Percentiles rank a stretch among this genome's conserved stretches.
Conservation (phyloP, 805 yeast genomes). For the Kregervanrija fluxuum region DNA sequence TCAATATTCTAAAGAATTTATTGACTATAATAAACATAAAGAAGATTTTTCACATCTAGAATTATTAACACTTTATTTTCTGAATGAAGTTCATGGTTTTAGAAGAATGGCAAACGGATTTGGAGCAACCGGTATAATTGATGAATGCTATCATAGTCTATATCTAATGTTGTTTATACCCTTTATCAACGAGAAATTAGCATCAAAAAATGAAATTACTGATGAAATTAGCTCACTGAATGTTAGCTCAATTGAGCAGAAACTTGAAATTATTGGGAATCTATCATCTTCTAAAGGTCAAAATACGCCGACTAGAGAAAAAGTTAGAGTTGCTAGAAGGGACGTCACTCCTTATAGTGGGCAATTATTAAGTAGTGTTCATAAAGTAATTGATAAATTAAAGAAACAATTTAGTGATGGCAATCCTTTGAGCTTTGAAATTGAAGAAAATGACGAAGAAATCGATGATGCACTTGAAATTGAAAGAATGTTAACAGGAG, state of each 20-base stretch:
- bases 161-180: constrained; percentile 42
- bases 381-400: constrained; percentile 14
- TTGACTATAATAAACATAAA: constrained; percentile 18
- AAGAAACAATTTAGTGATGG: constrained; percentile 21
- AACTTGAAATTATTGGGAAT: neutral
- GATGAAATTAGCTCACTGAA: neutral
- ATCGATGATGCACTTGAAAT: constrained; percentile 6
- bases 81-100: constrained; percentile 50
- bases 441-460: constrained; percentile 8
- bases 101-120: constrained; percentile 72
- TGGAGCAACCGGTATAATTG: constrained; percentile 69
- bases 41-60: constrained; percentile 32
- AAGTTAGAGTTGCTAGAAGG: constrained; percentile 39
- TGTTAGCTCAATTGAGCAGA: neutral
- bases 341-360: constrained; percentile 35
- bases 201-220: no score
- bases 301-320: constrained; percentile 25
- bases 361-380: constrained; percentile 19
- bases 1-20: constrained; percentile 29
- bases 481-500: constrained; percentile 4
- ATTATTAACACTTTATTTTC: constrained; percentile 33
- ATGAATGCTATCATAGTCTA: constrained; percentile 60
- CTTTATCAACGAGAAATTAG: constrained; percentile 11
- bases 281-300: constrained; percentile 7
- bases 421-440: constrained; percentile 13